Percentiles rank a stretch among this genome's conserved stretches.
These are phyloP conservation scores for Sporisorium graminicola DNA, from an alignment of 1,284 basidiomycete species.

Conservation along the genomic window DNA sequence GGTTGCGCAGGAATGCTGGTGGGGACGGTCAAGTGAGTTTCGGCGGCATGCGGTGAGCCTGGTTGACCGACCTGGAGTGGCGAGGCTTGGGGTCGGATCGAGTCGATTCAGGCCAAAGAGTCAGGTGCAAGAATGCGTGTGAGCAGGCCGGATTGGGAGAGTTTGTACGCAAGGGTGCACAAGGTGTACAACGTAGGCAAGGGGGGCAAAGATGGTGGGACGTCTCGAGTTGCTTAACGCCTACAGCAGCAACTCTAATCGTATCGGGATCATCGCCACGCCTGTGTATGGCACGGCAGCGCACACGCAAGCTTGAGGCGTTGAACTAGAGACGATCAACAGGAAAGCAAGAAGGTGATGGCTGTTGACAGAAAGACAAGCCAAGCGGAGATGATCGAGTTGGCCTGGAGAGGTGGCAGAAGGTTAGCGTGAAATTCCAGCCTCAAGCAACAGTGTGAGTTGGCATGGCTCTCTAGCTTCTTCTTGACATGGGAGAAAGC, in stretches of 20 bases:
- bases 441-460: no score
- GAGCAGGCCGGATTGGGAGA: not conserved
- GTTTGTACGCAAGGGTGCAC: not conserved
- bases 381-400: conserved; percentile 3
- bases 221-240: not conserved
- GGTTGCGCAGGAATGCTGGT: conserved; percentile 5
- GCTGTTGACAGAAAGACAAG: not conserved
- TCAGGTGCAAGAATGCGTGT: not conserved
- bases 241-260: not conserved
- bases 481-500: no score
- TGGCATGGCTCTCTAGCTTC: no score
- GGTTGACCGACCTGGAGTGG: not conserved
- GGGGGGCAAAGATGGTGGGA: conserved; percentile 10
- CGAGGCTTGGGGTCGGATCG: not conserved
- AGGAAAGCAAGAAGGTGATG: not conserved
- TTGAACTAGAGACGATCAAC: not conserved
- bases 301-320: not conserved
- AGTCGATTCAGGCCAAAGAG: not conserved
- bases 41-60: not conserved
- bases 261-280: not conserved
- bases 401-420: not conserved
- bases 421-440: no score
- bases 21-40: not conserved
- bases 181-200: not conserved
- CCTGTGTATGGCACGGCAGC: not conserved